Evolutionary conservation across 495 filamentous ascomycete genomes (phyloP).

Genomic region (Talaromyces nanjingensis): DNA sequence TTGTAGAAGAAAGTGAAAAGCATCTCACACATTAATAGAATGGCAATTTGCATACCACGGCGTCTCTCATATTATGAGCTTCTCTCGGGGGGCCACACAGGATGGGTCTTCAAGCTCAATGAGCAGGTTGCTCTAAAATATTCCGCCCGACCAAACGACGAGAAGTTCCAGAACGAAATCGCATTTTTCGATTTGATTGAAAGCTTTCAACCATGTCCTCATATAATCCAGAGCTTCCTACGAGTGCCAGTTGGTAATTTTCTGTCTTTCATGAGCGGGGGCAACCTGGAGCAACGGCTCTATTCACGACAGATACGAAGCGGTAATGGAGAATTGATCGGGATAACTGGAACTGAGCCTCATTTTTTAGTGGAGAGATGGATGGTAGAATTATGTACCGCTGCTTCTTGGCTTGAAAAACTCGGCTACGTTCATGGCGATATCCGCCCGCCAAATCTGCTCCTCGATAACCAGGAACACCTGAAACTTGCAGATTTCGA

Average conservation of each 20-base stretch:
- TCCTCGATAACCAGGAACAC: conserved; percentile 11
- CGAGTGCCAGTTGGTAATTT: neutral
- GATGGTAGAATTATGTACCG: neutral
- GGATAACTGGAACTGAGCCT: neutral
- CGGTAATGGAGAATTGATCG: neutral
- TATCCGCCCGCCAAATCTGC: conserved; percentile 13
- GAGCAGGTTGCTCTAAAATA: neutral
- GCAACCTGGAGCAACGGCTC: neutral
- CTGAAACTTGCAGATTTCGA: conserved; percentile 12
- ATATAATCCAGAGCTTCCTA: neutral
- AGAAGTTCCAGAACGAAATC: neutral
- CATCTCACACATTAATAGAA: neutral
- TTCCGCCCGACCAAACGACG: neutral
- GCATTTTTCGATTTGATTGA: neutral
- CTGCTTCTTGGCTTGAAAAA: conserved; percentile 14
- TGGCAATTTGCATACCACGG: neutral
- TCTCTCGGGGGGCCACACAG: too few species aligned
- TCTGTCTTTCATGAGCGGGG: neutral
- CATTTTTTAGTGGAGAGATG: neutral
- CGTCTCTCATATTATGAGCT: neutral
- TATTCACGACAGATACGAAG: neutral
- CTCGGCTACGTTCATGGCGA: conserved; percentile 13
- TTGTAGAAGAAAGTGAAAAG: neutral
- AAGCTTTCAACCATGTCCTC: neutral
- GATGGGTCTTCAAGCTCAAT: neutral